Evolutionary conservation across 73 alveolate species (phyloP).

Genomic region (Symbiodinium natans): DNA sequence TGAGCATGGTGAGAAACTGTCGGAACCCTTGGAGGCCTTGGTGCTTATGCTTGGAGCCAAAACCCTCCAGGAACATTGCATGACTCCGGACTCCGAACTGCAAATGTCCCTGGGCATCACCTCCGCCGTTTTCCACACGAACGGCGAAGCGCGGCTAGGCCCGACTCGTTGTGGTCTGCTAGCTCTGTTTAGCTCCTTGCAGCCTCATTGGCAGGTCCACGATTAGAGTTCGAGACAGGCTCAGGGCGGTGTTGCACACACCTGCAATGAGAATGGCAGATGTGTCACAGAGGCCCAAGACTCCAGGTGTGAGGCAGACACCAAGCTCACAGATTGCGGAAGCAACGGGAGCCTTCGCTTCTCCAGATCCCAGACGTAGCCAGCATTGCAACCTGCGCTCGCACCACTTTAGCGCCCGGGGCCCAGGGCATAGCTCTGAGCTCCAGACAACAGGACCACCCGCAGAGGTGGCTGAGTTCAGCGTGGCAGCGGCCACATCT

Average conservation of each 20-base stretch:
- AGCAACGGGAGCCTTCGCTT: slow-evolving; percentile 12
- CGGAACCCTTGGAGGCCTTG: not conserved
- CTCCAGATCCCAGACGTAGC: slow-evolving; percentile 61
- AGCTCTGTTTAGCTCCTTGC: too few relatives aligned
- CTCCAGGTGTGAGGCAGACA: not conserved
- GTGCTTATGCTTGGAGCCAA: not conserved
- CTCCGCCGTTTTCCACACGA: too few relatives aligned
- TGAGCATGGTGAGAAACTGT: not conserved
- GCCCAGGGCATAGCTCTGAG: not conserved
- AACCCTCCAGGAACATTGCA: not conserved
- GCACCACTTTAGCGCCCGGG: not conserved
- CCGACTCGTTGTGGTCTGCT: too few relatives aligned
- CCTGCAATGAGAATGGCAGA: too few relatives aligned
- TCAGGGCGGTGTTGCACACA: too few relatives aligned
- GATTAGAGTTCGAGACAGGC: too few relatives aligned
- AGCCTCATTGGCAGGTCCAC: too few relatives aligned
- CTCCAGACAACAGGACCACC: not conserved
- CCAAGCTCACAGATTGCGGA: not conserved
- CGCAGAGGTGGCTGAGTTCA: not conserved
- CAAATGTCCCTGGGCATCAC: too few relatives aligned
- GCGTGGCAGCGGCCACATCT: not conserved
- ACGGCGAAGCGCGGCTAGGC: too few relatives aligned
- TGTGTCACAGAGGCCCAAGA: too few relatives aligned
- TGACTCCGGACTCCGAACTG: too few relatives aligned
- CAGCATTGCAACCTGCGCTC: slow-evolving; percentile 58